Base-by-base conservation (phyloP, 2,329 filamentous ascomycete species). In the Aspergillus niger region DNA sequence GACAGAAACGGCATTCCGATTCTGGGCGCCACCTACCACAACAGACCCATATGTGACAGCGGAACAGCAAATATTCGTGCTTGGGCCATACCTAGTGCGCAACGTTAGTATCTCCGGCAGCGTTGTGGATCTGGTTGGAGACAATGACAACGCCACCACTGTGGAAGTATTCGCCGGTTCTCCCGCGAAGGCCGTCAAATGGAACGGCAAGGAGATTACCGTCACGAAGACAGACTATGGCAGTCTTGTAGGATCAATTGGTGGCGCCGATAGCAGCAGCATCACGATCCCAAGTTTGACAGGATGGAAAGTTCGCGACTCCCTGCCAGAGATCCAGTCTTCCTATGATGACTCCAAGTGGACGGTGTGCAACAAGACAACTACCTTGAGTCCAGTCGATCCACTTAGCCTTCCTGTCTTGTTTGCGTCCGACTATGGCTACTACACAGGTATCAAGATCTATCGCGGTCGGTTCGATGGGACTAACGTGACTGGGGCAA, bases 321-420 rank as follows among this genome's bases (percentile, higher is more conserved):
- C 81, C 0, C 75, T 85, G 2, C 82, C 83, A 0, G 83, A 85
- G 61, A 75, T 76, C 4, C 54, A 72, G 5, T 68, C 76, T 0
- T 67, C 69, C 1, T 85, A 84, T 59, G 79, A 85, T 48, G 83
- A 86, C 62, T 80, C 78, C 1, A 77, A 76, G 8, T 86, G 83
- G 83, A 75, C 70, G 0, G 63, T 80, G 2, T 82, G 80, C 59
- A 79, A 85, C 67, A 82, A 84, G 57, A 81, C 72, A 2, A 78
- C 73, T 2, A 82, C 81, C 0, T 65, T 76, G 4, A 83, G 79
- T 58, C 72, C 78, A 0, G 66, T 81, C 2, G 75, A 76, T 1
- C 82, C 83, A 0, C 68, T 80, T n/a, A 83, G 81, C 0, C 70
- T 82, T 0, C 83, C 84, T 0, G 82, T 85, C 0, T 76, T 86